Evolutionary conservation across 2,329 filamentous ascomycete genomes (phyloP).

Genomic region (Claviceps quebecensis): DNA sequence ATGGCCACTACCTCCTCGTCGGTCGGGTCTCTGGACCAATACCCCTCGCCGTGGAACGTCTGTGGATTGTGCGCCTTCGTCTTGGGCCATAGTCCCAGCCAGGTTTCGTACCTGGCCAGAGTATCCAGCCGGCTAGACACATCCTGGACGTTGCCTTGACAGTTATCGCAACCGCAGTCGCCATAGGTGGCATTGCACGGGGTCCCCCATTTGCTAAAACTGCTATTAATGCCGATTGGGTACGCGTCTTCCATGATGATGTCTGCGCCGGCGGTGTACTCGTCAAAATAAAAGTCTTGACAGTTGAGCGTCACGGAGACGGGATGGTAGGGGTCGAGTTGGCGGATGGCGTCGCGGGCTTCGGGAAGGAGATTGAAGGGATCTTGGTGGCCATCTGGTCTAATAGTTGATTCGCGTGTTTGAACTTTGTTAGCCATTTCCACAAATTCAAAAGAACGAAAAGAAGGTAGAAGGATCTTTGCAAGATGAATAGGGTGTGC

Average conservation of each 20-base stretch:
- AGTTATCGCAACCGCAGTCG: constrained; percentile 51
- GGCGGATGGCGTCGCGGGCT: constrained; percentile 30
- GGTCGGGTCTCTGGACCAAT: constrained; percentile 33
- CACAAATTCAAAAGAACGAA: too few species aligned
- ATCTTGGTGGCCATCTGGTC: constrained; percentile 41
- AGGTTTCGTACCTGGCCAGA: constrained; percentile 22
- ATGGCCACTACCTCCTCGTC: constrained; percentile 29
- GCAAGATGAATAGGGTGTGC: too few species aligned
- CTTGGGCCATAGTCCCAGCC: constrained; percentile 28
- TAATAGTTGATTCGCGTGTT: constrained; percentile 5
- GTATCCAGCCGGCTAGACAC: constrained; percentile 29
- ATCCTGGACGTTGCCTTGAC: constrained; percentile 37
- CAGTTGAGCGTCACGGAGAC: constrained; percentile 47
- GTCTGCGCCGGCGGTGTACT: constrained; percentile 41
- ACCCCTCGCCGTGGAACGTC: constrained; percentile 32
- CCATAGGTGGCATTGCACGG: constrained; percentile 44
- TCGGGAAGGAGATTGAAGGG: constrained; percentile 31
- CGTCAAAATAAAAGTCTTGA: constrained; percentile 43
- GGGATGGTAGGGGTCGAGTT: constrained; percentile 46
- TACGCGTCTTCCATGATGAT: constrained; percentile 48
- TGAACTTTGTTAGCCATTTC: too few species aligned
- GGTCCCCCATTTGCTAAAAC: constrained; percentile 41
- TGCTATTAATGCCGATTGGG: constrained; percentile 42
- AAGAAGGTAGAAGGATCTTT: too few species aligned
- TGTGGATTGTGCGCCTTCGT: constrained; percentile 32